Percentiles rank a stretch among this genome's conserved stretches.
Evolutionary conservation across 2,329 filamentous ascomycete species (phyloP).

Genomic region (Stagonosporopsis tanaceti): DNA sequence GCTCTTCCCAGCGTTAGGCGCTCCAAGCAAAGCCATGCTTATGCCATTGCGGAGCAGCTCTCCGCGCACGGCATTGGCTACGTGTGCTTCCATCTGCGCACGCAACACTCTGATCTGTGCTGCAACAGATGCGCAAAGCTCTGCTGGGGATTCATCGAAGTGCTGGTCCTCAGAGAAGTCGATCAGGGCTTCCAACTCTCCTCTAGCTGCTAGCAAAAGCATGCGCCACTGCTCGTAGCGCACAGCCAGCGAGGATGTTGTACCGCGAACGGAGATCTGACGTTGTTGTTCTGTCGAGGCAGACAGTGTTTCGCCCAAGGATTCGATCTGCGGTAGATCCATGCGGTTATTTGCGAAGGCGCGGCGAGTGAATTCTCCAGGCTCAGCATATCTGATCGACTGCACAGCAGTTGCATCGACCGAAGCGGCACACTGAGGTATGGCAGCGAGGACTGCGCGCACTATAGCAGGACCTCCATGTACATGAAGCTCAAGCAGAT

Average conservation of each 20-base stretch:
- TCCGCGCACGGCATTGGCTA: conserved; percentile 78
- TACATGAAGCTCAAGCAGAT: conserved; percentile 91
- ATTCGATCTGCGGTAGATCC: conserved; percentile 82
- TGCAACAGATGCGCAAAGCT: conserved; percentile 75
- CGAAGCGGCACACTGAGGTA: conserved; percentile 62
- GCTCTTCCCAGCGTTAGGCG: conserved; percentile 94
- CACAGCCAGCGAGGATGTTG: conserved; percentile 71
- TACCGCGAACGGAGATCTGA: conserved; percentile 81
- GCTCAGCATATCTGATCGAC: conserved; percentile 83
- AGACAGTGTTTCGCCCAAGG: conserved; percentile 66
- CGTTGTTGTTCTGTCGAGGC: conserved; percentile 91
- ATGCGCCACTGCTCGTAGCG: conserved; percentile 86
- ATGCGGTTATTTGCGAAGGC: conserved; percentile 89
- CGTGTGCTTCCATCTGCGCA: conserved; percentile 71
- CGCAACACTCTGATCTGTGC: conserved; percentile 69
- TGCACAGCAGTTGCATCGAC: background rate
- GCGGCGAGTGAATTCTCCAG: conserved; percentile 92
- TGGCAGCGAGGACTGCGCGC: conserved; percentile 81
- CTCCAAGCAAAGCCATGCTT: conserved; percentile 83
- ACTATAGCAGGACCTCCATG: conserved; percentile 91
- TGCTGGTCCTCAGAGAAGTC: conserved; percentile 98
- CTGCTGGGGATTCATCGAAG: conserved; percentile 84
- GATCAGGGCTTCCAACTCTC: conserved; percentile 92
- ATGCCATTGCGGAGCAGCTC: conserved; percentile 88
- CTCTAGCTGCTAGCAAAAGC: conserved; percentile 79